phyloP scores from a whole-genome alignment of 2,329 filamentous ascomycete genomes.

The Parastagonospora nodorum region DNA sequence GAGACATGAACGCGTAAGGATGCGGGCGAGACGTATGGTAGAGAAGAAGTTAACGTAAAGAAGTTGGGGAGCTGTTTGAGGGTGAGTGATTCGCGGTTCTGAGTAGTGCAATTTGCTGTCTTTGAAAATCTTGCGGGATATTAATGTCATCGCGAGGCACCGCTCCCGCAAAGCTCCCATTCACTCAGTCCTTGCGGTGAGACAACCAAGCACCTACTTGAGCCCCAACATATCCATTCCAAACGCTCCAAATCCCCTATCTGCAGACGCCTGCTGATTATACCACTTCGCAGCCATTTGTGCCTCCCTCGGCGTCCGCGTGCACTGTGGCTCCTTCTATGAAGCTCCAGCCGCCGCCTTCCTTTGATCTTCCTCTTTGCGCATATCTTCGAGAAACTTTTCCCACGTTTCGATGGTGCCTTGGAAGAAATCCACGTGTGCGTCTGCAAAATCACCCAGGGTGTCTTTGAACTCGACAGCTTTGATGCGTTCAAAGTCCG shows the following conservation, averaged over 20 bases:
- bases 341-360: constrained; percentile 28
- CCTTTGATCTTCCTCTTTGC: constrained; percentile 61
- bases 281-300: not conserved
- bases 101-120: no score
- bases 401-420: constrained; percentile 85
- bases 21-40: no score
- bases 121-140: no score
- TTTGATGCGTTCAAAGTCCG: constrained; percentile 97
- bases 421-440: constrained; percentile 86
- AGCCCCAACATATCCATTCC: not conserved
- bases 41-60: no score
- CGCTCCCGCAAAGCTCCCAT: no score
- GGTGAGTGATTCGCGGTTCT: no score
- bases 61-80: no score
- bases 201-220: not conserved
- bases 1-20: no score
- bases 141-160: no score
- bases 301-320: not conserved
- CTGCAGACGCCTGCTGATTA: not conserved
- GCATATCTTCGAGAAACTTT: constrained; percentile 85
- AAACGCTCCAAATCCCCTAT: not conserved
- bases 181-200: no score
- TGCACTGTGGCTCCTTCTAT: constrained; percentile 11
- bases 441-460: constrained; percentile 79
- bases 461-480: constrained; percentile 88